Base-by-base conservation (phyloP, 2,329 filamentous ascomycete species). In the Trichocomaceae sp. region DNA sequence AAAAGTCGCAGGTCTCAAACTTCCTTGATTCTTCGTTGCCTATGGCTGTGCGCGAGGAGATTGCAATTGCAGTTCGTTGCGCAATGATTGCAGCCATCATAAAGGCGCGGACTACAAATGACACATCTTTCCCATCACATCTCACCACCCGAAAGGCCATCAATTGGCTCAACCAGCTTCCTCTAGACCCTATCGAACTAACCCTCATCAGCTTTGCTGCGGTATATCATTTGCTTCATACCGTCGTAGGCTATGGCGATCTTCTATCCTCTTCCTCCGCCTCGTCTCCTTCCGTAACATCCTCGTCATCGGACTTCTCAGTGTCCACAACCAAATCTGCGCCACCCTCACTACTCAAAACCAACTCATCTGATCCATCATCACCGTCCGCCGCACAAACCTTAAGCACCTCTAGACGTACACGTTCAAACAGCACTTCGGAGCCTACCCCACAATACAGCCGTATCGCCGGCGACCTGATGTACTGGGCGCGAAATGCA, bases 71-170 rank as follows among this genome's bases (percentile, higher is more conserved):
- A 3, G 75, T 84, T 39, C 81, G 80, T 6, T 75, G 83, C 44
- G 81, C 81, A 10, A 83, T 83, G 68, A 80, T 82, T 55, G 75
- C 81, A 1, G 74, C 76, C 3, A 75, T 83, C 9, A 66, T 78
- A 45, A 72, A 74, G 3, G 67, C 67, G 5, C 64, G 73, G 64
- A 57, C 65, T 7, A 64, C 61, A 3, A 67, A 59, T 10, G 66
- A 69, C 35, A 62, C 58, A 0, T 64, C 66, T 22, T 58, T 72
- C 1, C 71, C 71, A 0, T 60, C 67, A 9, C 66, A 65, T 2
- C 67, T 74, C 47, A 73, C 70, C 2, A 63, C 70, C 26, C 64
- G 71, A n/a, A 72, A 68, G 51, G 72, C 72, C 12, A 68, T 71
- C 33, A 63, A 63, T n/a, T 70, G 71, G 66, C 74, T 75, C 58